These are phyloP conservation scores for Spatholobus suberectus DNA, from an alignment of 306 rosid genomes.

Conservation along the genomic window DNA sequence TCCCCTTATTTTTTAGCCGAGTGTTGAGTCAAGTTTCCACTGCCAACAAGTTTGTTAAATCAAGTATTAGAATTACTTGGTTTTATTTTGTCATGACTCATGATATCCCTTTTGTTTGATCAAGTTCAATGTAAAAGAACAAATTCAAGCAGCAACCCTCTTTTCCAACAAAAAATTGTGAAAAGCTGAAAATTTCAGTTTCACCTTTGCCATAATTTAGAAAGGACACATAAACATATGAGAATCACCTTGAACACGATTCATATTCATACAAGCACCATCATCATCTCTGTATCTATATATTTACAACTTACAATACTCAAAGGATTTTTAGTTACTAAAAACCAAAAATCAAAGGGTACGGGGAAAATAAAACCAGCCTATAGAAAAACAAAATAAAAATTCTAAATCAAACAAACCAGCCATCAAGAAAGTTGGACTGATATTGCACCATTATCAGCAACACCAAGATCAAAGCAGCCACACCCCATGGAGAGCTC, in stretches of 20 bases:
- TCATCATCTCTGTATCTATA: slow-evolving; percentile 25
- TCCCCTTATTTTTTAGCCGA: too few species aligned
- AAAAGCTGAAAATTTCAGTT: background rate
- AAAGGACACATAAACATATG: background rate
- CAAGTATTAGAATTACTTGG: background rate
- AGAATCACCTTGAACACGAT: slow-evolving; percentile 11
- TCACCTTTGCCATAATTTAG: background rate
- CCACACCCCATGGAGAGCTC: slow-evolving; percentile 94
- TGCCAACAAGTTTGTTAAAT: too few species aligned
- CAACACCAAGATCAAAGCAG: slow-evolving; percentile 76
- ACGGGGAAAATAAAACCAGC: slow-evolving; percentile 19
- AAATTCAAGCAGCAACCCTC: background rate
- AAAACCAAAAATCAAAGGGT: background rate
- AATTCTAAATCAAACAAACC: slow-evolving; percentile 52
- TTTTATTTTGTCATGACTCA: background rate
- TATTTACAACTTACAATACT: slow-evolving; percentile 26
- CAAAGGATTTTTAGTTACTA: background rate
- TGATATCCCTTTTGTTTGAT: background rate
- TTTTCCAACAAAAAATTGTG: too few species aligned
- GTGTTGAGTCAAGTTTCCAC: too few species aligned
- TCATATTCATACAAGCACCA: slow-evolving; percentile 4
- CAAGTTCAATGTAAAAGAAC: background rate
- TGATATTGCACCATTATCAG: slow-evolving; percentile 73
- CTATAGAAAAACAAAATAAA: background rate
- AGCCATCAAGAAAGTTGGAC: slow-evolving; percentile 69